Evolutionary conservation across 768 basidiomycete genomes (phyloP), one percentile per base, ranked within the genome.

Genomic region (Tulasnella calospora): DNA sequence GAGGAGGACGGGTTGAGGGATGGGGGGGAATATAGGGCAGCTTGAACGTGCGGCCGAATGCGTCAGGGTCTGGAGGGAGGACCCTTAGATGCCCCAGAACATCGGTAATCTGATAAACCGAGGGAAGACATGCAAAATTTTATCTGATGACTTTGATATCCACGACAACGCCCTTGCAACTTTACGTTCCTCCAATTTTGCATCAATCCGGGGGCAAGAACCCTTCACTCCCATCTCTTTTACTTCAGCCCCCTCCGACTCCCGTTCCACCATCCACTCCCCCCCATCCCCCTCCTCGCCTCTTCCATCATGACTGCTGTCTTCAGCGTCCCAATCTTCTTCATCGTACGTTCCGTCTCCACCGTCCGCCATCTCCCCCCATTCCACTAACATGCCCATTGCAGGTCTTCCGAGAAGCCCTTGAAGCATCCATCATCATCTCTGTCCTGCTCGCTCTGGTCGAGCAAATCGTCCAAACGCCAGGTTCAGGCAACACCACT

Each of bases 251-350:
- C 12, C 61, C 61, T 7, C 13, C 23, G 27, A 10, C 47, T 67
- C 30, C 38, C 4, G n/a, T 3, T 13, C 71, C 1, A 41, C 47
- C 73, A 38, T 57, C 33, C 78, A n/a, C n/a, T n/a, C 72, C n/a
- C n/a, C 46, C 38, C 0, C 21, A 12, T 40, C 78, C 73, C 33
- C 78, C 41, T 40, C 73, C 38, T 44, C 79, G 71, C 80, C 51
- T 73, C 23, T 47, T 51, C 27, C 19, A 55, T 38, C 46, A 61
- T 71, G 79, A 77, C 81, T 81, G 78, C 90, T 82, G 86, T 96
- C 77, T 98, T 98, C 85, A 94, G 93, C 78, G 89, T 96, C 77
- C 91, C 95, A 82, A 95, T 98, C 81, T 98, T 96, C 87, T 95
- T 98, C 89, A 95, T 98, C 85, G 91, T 80, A 51, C 36, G 80